Percentiles rank a stretch among this genome's conserved stretches.
These are phyloP conservation scores for Globisporangium solare DNA, from an alignment of 352 stramenopile genomes.

Conservation along the genomic window DNA sequence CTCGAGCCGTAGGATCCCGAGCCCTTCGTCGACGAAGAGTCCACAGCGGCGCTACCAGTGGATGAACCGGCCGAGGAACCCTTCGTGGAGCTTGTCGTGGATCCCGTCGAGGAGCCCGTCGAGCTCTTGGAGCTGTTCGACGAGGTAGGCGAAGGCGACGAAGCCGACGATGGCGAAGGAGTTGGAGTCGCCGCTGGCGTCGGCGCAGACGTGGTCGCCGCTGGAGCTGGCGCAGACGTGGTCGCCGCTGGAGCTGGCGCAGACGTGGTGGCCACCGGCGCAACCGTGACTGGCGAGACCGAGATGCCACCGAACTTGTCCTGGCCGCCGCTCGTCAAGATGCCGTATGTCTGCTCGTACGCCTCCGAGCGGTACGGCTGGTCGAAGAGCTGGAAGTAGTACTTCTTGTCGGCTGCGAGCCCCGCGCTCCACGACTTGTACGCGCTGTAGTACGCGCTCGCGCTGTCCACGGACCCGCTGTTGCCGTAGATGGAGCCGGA, in stretches of 20 bases:
- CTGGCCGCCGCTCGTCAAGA: constrained; percentile 35
- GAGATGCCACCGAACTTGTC: constrained; percentile 49
- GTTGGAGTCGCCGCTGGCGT: constrained; percentile 10
- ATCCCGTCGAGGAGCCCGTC: constrained; percentile 9
- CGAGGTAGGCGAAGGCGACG: background rate
- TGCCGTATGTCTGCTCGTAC: constrained; percentile 52
- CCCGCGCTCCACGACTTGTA: constrained; percentile 56
- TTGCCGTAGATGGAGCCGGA: constrained; percentile 29
- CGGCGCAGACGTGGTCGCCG: background rate
- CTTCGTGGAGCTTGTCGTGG: constrained; percentile 19
- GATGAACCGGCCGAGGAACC: constrained; percentile 32
- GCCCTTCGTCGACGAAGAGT: constrained; percentile 7
- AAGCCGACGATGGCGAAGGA: constrained; percentile 1
- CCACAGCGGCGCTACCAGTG: no score
- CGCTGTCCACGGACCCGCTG: constrained; percentile 26
- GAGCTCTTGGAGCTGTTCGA: background rate
- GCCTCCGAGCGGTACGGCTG: constrained; percentile 29
- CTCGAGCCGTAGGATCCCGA: background rate
- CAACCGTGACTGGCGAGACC: constrained; percentile 9
- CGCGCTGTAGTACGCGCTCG: constrained; percentile 44
- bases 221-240: constrained; percentile 6
- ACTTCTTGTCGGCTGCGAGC: constrained; percentile 43
- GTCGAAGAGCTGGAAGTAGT: constrained; percentile 82
- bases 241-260: constrained; percentile 11
- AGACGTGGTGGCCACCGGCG: constrained; percentile 17